Base-by-base conservation (phyloP, 148 eudicot genomes). In the Cornus suecica region DNA sequence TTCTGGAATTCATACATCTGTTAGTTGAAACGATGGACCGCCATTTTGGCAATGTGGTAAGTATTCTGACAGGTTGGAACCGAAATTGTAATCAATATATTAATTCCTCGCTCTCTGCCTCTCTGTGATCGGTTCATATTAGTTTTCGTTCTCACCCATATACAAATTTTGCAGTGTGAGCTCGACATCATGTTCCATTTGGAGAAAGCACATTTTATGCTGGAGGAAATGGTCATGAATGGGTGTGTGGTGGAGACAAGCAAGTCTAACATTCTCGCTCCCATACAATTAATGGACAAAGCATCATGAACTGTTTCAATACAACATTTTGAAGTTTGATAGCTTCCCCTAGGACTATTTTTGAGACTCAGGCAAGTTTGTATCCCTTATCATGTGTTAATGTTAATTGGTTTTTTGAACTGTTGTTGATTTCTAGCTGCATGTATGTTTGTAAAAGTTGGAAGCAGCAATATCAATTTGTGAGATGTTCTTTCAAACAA, bases 211-310 rank as follows among this genome's bases (percentile, higher is more conserved):
- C 99, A 96, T 83, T 96, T 96, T 85, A 96, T 96, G 99, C 85
- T 96, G 83, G 99, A 96, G 79, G 99, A 96, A 83, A 96, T 96
- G 99, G 99, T 96, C 73, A 96, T 96, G 99, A 96, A 96, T 80
- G 99, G 99, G 52, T 93, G 98, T 73, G 81, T 96, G 34, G 88
- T 96, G 5, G 99, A 96, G 87, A 96, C 99, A 68, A 93, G 94
- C 90, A 93, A 93, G 85, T 32, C 98, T n/a, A 96, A 91, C 75
- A 93, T 96, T 62, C 81, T 93, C 37, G 78, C 93, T 51, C 99
- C 97, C 1, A 93, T 96, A 75, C 99, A 96, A 80, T 81, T 96
- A 68, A 87, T 93, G 97, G 99, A 96, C 77, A 96, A 96, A 78
- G 85, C 98, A 1, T 85, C 97, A 42, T 93, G 82, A 87, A 87